A percentile compares a stretch with the other conserved stretches of the same genome.
phyloP scores from a whole-genome alignment of 805 yeast species.

The Jamesozyma jinghongensis region DNA sequence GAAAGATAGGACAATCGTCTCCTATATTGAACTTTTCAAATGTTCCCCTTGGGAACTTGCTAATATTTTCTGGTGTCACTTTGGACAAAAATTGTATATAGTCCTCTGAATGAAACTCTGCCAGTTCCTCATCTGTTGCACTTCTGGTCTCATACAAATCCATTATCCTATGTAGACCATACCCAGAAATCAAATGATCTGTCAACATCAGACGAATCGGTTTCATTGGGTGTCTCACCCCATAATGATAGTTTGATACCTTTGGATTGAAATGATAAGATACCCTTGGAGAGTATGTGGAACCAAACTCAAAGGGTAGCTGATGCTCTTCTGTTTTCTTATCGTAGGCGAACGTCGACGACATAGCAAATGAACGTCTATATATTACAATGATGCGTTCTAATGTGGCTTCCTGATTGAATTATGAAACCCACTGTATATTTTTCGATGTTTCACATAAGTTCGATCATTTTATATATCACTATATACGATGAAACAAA shows the following conservation, averaged over 20 bases:
- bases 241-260: constrained; percentile 77
- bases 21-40: constrained; percentile 80
- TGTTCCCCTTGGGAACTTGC: constrained; percentile 41
- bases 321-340: constrained; percentile 33
- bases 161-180: constrained; percentile 82
- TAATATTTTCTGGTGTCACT: constrained; percentile 65
- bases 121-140: constrained; percentile 73
- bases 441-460: too few species aligned
- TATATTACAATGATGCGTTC: too few species aligned
- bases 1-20: constrained; percentile 84
- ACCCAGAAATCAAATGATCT: constrained; percentile 78
- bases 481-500: background rate
- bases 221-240: constrained; percentile 96
- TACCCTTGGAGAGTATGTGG: constrained; percentile 47
- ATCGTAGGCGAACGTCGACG: constrained; percentile 35
- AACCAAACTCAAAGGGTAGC: constrained; percentile 42
- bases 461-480: background rate
- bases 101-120: constrained; percentile 80
- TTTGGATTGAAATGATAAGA: constrained; percentile 84
- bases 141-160: constrained; percentile 76
- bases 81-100: constrained; percentile 67
- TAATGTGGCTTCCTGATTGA: too few species aligned
- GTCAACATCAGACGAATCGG: constrained; percentile 91
- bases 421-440: too few species aligned
- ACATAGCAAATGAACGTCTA: constrained; percentile 4